Evolutionary conservation across 108 stramenopile genomes (phyloP).

Genomic region (Cyclotella kingstonii): DNA sequence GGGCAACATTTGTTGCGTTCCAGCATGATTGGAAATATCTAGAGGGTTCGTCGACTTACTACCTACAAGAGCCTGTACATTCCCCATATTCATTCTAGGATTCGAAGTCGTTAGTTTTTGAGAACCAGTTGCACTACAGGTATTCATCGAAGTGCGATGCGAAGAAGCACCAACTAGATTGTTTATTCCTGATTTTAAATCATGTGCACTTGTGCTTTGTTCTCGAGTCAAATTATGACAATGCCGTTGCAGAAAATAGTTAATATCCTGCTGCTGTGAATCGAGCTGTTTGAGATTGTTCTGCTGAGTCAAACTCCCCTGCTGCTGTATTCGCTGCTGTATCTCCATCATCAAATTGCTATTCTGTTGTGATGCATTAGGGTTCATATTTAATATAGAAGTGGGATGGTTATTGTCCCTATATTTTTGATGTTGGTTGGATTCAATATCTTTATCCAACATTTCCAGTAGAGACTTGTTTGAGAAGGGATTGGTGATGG

Average conservation of each 20-base stretch:
- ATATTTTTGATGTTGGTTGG: slow-evolving; percentile 14
- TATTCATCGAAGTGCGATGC: too few relatives aligned
- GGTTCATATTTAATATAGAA: slow-evolving; percentile 8
- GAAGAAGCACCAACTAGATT: too few relatives aligned
- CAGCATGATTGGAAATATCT: neutral
- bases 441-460: slow-evolving; percentile 21
- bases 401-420: neutral
- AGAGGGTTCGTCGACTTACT: neutral
- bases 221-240: too few relatives aligned
- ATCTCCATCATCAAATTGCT: slow-evolving; percentile 36
- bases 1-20: neutral
- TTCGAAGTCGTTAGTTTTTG: too few relatives aligned
- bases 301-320: neutral
- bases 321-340: slow-evolving; percentile 48
- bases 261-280: neutral
- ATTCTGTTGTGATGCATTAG: slow-evolving; percentile 6
- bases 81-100: too few relatives aligned
- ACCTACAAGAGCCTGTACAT: too few relatives aligned
- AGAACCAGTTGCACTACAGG: too few relatives aligned
- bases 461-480: slow-evolving; percentile 20
- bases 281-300: neutral
- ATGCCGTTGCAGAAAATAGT: too few relatives aligned
- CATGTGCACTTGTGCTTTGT: too few relatives aligned
- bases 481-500: slow-evolving; percentile 26
- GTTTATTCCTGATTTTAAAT: too few relatives aligned